These are phyloP conservation scores for Hortiboletus campestris DNA, from an alignment of 768 basidiomycete genomes.

Conservation along the genomic window DNA sequence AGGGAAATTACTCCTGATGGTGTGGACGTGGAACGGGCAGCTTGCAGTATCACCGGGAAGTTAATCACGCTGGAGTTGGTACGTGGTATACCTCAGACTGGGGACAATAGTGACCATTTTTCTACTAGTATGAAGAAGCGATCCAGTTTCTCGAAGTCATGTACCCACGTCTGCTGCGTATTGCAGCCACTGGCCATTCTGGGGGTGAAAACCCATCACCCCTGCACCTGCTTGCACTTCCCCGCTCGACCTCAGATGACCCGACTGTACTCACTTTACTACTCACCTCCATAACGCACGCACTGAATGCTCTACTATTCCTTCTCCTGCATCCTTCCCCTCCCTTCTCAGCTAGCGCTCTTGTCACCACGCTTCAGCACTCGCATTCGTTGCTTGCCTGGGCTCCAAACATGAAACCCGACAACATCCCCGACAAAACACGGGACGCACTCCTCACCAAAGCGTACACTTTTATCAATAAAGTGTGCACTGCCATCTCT, in stretches of 20 bases:
- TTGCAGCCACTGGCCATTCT: background rate
- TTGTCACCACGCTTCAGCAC: constrained; percentile 32
- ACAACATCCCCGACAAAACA: constrained; percentile 48
- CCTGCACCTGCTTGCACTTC: constrained; percentile 41
- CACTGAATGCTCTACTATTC: constrained; percentile 43
- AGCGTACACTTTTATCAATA: constrained; percentile 52
- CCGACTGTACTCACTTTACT: constrained; percentile 48
- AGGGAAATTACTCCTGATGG: constrained; percentile 45
- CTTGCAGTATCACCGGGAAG: constrained; percentile 64
- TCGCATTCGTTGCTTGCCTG: constrained; percentile 48
- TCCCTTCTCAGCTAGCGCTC: constrained; percentile 15
- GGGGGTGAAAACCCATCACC: background rate
- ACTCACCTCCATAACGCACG: constrained; percentile 58
- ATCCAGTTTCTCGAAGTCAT: constrained; percentile 45
- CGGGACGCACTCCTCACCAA: constrained; percentile 58
- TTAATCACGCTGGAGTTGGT: constrained; percentile 71
- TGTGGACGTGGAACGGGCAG: constrained; percentile 73
- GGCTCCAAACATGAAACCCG: constrained; percentile 41
- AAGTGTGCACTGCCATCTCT: constrained; percentile 31
- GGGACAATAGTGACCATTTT: background rate
- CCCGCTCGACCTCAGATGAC: constrained; percentile 36
- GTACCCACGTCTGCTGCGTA: constrained; percentile 39
- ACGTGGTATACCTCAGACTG: constrained; percentile 27
- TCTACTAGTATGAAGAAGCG: constrained; percentile 53
- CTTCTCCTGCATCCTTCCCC: constrained; percentile 20